These are phyloP conservation scores for Daldinia caldariorum DNA, from an alignment of 495 filamentous ascomycete genomes.

Conservation along the genomic window DNA sequence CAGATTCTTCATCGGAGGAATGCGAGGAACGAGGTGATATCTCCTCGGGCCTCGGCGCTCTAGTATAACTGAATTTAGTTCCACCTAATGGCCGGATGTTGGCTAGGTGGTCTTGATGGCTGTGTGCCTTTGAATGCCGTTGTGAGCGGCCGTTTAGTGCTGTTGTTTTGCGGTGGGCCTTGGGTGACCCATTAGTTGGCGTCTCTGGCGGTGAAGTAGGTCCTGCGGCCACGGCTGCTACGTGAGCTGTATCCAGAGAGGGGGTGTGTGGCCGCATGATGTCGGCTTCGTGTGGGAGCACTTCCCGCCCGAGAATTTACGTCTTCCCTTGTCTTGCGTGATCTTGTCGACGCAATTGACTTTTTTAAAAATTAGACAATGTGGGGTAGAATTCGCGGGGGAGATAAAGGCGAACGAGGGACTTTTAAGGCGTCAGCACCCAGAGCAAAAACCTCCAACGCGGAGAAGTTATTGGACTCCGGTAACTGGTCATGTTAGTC, in stretches of 20 bases:
- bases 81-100: constrained; percentile 55
- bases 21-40: constrained; percentile 63
- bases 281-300: constrained; percentile 38
- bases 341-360: constrained; percentile 52
- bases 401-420: constrained; percentile 43
- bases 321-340: constrained; percentile 41
- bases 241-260: constrained; percentile 56
- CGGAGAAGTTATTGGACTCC: constrained; percentile 62
- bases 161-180: constrained; percentile 50
- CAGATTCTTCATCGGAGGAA: constrained; percentile 50
- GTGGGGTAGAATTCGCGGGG: constrained; percentile 54
- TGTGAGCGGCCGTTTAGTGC: constrained; percentile 41
- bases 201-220: constrained; percentile 66
- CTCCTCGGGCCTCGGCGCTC: constrained; percentile 54
- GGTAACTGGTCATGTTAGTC: constrained; percentile 68
- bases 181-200: constrained; percentile 57
- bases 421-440: constrained; percentile 59
- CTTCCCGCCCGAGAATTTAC: constrained; percentile 41
- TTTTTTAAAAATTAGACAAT: constrained; percentile 37
- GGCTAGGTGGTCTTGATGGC: constrained; percentile 43
- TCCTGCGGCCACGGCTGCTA: constrained; percentile 47
- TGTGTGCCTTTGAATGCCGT: constrained; percentile 36
- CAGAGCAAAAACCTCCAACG: constrained; percentile 64
- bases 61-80: constrained; percentile 55
- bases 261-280: constrained; percentile 62